These are phyloP conservation scores for Colletotrichum cereale DNA, from an alignment of 2,329 filamentous ascomycete genomes.

Conservation along the genomic window DNA sequence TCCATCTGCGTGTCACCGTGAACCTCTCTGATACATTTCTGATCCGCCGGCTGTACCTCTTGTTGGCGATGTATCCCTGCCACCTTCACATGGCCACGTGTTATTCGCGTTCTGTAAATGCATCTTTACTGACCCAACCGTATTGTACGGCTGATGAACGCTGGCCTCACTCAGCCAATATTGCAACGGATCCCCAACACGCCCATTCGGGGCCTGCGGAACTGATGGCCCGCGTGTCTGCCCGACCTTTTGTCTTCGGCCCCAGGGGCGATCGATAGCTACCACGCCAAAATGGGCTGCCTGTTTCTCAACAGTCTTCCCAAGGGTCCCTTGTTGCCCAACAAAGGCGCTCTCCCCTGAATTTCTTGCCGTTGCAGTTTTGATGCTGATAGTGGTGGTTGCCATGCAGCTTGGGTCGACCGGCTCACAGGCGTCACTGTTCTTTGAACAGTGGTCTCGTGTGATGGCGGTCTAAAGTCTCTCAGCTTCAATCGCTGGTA, in stretches of 20 bases:
- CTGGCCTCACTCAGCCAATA: background rate
- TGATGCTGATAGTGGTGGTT: background rate
- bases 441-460: background rate
- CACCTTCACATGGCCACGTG: background rate
- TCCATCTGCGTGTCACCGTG: background rate
- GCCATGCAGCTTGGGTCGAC: background rate
- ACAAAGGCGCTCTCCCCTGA: background rate
- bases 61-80: background rate
- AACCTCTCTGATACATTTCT: background rate
- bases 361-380: background rate
- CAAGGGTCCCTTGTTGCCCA: background rate
- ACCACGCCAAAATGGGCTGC: background rate
- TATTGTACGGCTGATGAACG: slow-evolving; percentile 4
- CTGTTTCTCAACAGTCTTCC: too few relatives aligned
- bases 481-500: background rate
- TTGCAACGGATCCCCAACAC: background rate
- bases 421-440: background rate
- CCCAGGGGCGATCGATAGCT: background rate
- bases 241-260: background rate
- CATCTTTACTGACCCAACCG: background rate
- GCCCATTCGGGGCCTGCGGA: background rate
- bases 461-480: background rate
- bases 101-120: background rate
- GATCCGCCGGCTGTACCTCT: background rate
- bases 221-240: background rate